A percentile compares a stretch with the other conserved stretches of the same genome.
Evolutionary conservation across 208 protist genomes (phyloP).

Genomic region (Leishmania tropica): DNA sequence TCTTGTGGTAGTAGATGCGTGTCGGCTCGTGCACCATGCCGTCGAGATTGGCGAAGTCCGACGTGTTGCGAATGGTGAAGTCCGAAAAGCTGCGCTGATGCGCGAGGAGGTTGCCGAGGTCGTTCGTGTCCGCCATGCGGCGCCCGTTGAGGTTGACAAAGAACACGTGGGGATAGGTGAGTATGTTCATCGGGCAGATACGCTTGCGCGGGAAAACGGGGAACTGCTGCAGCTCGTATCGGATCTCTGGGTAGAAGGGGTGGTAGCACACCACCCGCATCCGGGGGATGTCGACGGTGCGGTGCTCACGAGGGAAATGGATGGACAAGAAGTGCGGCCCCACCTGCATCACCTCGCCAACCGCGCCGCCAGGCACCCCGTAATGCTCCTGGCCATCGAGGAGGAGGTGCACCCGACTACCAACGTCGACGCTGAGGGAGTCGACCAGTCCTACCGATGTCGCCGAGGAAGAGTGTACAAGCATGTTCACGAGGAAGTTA

Average conservation of each 20-base stretch:
- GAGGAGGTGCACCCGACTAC: conserved; percentile 75
- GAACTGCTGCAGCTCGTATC: conserved; percentile 83
- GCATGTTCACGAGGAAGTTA: conserved; percentile 80
- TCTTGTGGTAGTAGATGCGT: conserved; percentile 86
- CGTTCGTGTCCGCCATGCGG: conserved; percentile 88
- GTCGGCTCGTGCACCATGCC: conserved; percentile 91
- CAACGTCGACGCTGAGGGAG: conserved; percentile 72
- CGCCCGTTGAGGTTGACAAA: conserved; percentile 77
- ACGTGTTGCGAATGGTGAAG: conserved; percentile 77
- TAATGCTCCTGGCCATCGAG: conserved; percentile 53
- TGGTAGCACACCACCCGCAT: conserved; percentile 79
- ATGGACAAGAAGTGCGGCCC: conserved; percentile 78
- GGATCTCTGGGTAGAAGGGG: conserved; percentile 73
- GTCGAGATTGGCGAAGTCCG: conserved; percentile 77
- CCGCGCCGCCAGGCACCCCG: conserved; percentile 68
- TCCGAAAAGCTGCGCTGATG: conserved; percentile 78
- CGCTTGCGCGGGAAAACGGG: conserved; percentile 78
- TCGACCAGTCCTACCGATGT: conserved; percentile 68
- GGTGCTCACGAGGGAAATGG: conserved; percentile 74
- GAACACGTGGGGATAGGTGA: conserved; percentile 55
- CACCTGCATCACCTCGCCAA: conserved; percentile 84
- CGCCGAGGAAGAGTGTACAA: conserved; percentile 57
- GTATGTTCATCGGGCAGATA: conserved; percentile 68
- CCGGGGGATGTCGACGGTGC: conserved; percentile 78
- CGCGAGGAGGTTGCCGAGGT: conserved; percentile 87